phyloP scores from a whole-genome alignment of 2,329 filamentous ascomycete species.

The Bipolaris oryzae region DNA sequence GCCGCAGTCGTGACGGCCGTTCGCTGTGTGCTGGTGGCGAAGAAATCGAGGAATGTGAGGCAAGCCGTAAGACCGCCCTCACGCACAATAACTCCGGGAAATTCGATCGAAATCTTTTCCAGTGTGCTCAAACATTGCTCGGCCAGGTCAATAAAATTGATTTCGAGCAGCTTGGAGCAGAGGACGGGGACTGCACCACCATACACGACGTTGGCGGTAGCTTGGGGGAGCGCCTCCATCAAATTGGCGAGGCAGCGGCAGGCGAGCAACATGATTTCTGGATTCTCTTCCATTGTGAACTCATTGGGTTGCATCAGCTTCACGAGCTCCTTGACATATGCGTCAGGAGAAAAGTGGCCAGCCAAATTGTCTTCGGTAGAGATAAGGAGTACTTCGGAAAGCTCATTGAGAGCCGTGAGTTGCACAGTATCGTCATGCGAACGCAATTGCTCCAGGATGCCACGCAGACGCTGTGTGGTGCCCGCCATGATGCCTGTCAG shows the following conservation, averaged over 20 bases:
- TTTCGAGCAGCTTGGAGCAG: constrained; percentile 93
- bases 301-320: constrained; percentile 89
- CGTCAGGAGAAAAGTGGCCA: constrained; percentile 91
- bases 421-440: constrained; percentile 86
- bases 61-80: constrained; percentile 97
- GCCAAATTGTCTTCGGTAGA: constrained; percentile 97
- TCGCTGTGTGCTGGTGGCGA: constrained; percentile 93
- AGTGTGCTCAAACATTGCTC: constrained; percentile 96
- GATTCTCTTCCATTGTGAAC: constrained; percentile 83
- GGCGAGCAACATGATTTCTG: constrained; percentile 95
- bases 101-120: constrained; percentile 97
- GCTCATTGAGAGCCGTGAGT: constrained; percentile 87
- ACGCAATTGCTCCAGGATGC: constrained; percentile 64
- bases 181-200: constrained; percentile 94
- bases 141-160: constrained; percentile 94
- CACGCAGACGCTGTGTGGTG: constrained; percentile 77
- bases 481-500: constrained; percentile 88
- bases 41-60: constrained; percentile 94
- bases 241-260: constrained; percentile 95
- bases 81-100: constrained; percentile 90
- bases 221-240: constrained; percentile 94
- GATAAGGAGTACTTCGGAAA: constrained; percentile 90
- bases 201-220: constrained; percentile 94
- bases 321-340: constrained; percentile 94
- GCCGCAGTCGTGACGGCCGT: constrained; percentile 97